phyloP scores from a whole-genome alignment of 2,329 filamentous ascomycete species.

The Colletotrichum tamarilloi region DNA sequence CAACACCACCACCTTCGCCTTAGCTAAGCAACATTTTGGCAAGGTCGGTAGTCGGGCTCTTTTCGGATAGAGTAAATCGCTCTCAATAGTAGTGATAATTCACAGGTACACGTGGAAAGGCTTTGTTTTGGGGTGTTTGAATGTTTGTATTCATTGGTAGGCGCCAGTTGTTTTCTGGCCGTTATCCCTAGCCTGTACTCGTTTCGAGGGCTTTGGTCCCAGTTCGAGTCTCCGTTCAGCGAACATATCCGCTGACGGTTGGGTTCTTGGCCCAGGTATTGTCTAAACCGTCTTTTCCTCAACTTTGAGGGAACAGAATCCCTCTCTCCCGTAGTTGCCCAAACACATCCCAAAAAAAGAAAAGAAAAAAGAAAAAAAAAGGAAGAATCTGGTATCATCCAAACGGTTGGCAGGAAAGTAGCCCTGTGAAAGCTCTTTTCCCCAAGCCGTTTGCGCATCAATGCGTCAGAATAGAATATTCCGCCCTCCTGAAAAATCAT shows the following conservation, averaged over 20 bases:
- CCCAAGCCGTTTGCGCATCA: constrained; percentile 10
- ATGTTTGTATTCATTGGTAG: neutral
- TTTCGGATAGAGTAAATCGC: no score
- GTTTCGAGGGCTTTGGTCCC: neutral
- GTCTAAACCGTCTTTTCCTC: constrained; percentile 33
- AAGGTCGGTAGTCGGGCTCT: no score
- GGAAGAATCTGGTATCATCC: constrained; percentile 25
- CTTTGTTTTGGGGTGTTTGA: neutral
- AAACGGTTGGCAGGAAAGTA: constrained; percentile 16
- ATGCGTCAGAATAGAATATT: constrained; percentile 26
- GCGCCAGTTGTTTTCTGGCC: neutral
- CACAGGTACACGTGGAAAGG: neutral
- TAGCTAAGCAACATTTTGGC: no score
- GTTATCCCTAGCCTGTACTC: neutral
- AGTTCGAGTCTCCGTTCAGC: neutral
- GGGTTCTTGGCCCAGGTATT: constrained; percentile 35
- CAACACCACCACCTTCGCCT: no score
- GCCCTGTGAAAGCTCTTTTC: neutral
- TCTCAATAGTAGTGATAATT: no score
- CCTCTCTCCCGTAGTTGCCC: neutral
- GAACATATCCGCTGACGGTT: neutral
- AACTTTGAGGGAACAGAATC: neutral
- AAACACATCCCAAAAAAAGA: neutral
- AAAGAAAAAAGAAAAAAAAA: neutral
- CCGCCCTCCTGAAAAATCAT: neutral